Evolutionary conservation across 2,329 filamentous ascomycete species (phyloP), one percentile per base, ranked within the genome.

Genomic region (Dryadomyces quercivorus): DNA sequence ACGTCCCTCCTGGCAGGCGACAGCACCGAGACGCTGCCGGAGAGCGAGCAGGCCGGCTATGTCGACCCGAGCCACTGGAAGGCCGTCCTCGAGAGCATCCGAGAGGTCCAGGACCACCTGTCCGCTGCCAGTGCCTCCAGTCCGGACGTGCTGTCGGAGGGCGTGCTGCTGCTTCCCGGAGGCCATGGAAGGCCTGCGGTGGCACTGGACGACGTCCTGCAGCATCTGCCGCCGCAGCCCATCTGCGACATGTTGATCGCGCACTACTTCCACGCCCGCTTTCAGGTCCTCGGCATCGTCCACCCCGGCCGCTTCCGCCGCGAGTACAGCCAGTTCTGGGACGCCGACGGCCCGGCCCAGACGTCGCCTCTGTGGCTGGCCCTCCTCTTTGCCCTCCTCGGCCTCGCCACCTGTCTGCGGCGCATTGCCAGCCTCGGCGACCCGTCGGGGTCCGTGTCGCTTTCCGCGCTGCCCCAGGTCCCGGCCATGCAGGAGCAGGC

Each of bases 311-410:
- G 47, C 7, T 54, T 56, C 20, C 55, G 51, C 15, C 20, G 46
- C 22, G 55, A 65, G 61, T 72, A 72, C 48, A 62, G 63, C 13
- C 57, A 56, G 2, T 72, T 70, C 57, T 72, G 69, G 69, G 58
- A 61, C 20, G 59, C 68, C 67, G 2, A 51, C 58, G 2, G 7
- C 3, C 42, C 16, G 42, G 5, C 26, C 26, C 26, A 47, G 57
- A 61, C 64, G 7, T 63, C 68, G 0, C 59, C 60, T 1, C 66
- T 72, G 56, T 72, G 70, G 69, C 60, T 70, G 1, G 68, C 65
- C 3, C 62, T 72, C 0, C 59, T 72, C 2, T 72, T 67, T 57
- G 62, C 64, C 3, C 66, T 72, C 2, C 52, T 71, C 20, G 65
- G 65, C 56, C 55, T 70, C 5, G 63, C 66, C 5, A 50, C 52